Conservation (phyloP, 2,329 filamentous ascomycete species). For the Colletotrichum truncatum region DNA sequence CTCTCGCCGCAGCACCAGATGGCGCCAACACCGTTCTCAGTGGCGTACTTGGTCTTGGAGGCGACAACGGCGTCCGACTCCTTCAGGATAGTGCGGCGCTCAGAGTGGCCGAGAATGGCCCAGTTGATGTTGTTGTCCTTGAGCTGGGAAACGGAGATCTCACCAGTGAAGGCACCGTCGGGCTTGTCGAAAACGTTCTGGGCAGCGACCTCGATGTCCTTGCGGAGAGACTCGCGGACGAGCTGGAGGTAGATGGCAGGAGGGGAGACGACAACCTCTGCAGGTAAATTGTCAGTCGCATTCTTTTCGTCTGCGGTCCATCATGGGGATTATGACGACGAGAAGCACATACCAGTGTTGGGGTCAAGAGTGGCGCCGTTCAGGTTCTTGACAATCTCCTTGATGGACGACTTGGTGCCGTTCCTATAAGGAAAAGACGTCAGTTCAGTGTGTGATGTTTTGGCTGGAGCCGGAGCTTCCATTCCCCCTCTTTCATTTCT, state of each 20-base stretch:
- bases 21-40: constrained; percentile 86
- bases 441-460: constrained; percentile 28
- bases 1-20: constrained; percentile 98
- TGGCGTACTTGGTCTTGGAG: constrained; percentile 91
- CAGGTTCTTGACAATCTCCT: constrained; percentile 87
- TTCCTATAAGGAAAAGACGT: constrained; percentile 70
- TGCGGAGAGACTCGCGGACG: constrained; percentile 79
- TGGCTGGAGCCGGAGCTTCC: background rate
- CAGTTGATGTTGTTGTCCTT: constrained; percentile 89
- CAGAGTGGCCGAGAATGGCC: constrained; percentile 93
- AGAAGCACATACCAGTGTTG: constrained; percentile 69
- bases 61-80: constrained; percentile 89
- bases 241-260: constrained; percentile 91
- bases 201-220: constrained; percentile 84
- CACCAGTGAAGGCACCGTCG: constrained; percentile 95
- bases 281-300: constrained; percentile 25
- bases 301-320: background rate
- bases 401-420: constrained; percentile 89
- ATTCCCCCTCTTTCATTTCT: background rate
- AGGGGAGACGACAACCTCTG: constrained; percentile 95
- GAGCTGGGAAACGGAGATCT: constrained; percentile 92
- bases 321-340: background rate
- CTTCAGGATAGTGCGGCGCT: constrained; percentile 88
- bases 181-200: constrained; percentile 99
- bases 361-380: constrained; percentile 85